Base-by-base conservation (phyloP, 2,329 filamentous ascomycete species). In the Fusarium mangiferae region DNA sequence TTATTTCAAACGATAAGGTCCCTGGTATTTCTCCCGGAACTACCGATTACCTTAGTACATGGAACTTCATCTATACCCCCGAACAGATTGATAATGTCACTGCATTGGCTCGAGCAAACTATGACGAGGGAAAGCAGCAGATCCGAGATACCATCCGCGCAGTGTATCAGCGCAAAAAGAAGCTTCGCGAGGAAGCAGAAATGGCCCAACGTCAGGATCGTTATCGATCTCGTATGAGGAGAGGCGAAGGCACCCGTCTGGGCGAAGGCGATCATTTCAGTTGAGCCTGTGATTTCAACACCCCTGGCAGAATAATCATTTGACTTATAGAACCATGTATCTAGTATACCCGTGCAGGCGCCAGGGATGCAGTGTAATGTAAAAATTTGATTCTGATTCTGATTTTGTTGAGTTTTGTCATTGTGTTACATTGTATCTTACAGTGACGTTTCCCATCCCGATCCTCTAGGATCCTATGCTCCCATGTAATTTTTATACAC, bases 61-160 rank as follows among this genome's bases (percentile, higher is more conserved):
- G 96, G 96, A 99, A 99, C 80, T 98, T 98, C 80, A 91, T 98
- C 36, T 99, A 98, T 82, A 97, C 93, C 5, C 92, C 95, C 0
- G 92, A 96, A 65, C 92, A 99, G 81, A 91, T 99, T 59, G 95
- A 98, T 76, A 89, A 90, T 33, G 94, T 97, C 1, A 92, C 98
- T 5, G 87, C 89, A 10, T 87, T 99, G 35, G 95, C 96, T 3
- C 88, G 90, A 62, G 94, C 94, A 17, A 99, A 99, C 82, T 99
- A 94, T 76, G 87, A 90, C 11, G 94, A 97, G 80, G 95, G 96
- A 2, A 89, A 90, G 56, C 93, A 94, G 64, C 91, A 93, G 82
- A 94, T 96, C 26, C 91, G 90, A 73, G 87, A 90, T 28, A 94
- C 94, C 5, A 91, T 99, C 1, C 86, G 92, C 58, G 96, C 95